Percentiles rank a stretch among this genome's conserved stretches.
phyloP scores from a whole-genome alignment of 2,329 filamentous ascomycete species.

The Fusarium sp. region DNA sequence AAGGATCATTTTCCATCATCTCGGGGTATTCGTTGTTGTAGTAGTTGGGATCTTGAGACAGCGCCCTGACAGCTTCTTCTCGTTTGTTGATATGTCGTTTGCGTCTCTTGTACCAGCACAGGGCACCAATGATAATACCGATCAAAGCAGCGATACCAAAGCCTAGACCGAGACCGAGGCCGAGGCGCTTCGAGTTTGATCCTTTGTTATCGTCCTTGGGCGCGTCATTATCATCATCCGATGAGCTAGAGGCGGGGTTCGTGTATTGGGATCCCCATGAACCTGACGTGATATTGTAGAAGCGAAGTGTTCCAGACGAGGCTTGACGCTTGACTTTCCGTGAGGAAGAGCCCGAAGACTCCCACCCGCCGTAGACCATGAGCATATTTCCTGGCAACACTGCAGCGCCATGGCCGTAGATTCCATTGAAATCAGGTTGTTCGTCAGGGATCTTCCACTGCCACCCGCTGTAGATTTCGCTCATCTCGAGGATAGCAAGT shows the following conservation, averaged over 20 bases:
- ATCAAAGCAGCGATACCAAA: conserved; percentile 68
- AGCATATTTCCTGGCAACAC: conserved; percentile 74
- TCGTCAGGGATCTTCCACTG: conserved; percentile 71
- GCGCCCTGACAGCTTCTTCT: conserved; percentile 58
- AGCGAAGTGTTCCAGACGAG: conserved; percentile 48
- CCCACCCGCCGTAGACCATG: conserved; percentile 73
- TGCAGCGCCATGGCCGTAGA: conserved; percentile 72
- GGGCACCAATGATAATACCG: conserved; percentile 57
- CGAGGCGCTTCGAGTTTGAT: conserved; percentile 38
- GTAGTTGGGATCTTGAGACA: conserved; percentile 60
- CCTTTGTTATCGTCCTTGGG: conserved; percentile 36
- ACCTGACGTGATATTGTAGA: conserved; percentile 68
- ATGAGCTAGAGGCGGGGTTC: conserved; percentile 51
- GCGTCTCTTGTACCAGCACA: conserved; percentile 60
- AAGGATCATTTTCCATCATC: conserved; percentile 54
- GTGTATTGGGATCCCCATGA: conserved; percentile 62
- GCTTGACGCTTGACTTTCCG: conserved; percentile 50
- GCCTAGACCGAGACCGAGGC: conserved; percentile 59
- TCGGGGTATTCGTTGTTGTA: conserved; percentile 58
- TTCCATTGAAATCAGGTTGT: conserved; percentile 57
- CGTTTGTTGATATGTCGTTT: conserved; percentile 49
- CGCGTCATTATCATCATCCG: conserved; percentile 25
- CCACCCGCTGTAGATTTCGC: conserved; percentile 79
- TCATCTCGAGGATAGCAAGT: conserved; percentile 79
- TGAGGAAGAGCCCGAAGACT: conserved; percentile 56